These are phyloP conservation scores for Thermoascus crustaceus DNA, from an alignment of 2,329 filamentous ascomycete species.

Conservation along the genomic window DNA sequence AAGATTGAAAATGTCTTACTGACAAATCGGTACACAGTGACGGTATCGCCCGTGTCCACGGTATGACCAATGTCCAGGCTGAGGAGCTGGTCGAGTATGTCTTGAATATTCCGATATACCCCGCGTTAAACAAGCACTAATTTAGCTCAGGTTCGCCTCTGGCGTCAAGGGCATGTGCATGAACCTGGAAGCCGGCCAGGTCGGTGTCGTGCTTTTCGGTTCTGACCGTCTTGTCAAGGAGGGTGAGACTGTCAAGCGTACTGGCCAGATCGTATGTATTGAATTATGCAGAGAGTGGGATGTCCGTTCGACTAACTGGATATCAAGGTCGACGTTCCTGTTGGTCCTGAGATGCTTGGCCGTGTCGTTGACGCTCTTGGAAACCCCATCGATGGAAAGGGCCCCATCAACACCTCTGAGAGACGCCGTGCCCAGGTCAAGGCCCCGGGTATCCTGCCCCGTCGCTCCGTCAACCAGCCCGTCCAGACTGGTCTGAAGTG, in stretches of 20 bases:
- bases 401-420: slow-evolving; percentile 84
- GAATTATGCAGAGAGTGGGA: neutral
- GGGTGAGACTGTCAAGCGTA: slow-evolving; percentile 99
- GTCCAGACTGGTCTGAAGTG: slow-evolving; percentile 99
- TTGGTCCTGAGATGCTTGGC: slow-evolving; percentile 85
- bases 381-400: slow-evolving; percentile 99
- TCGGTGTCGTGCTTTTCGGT: slow-evolving; percentile 99
- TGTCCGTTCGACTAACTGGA: slow-evolving; percentile 10
- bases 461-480: slow-evolving; percentile 93
- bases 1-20: slow-evolving; percentile 1
- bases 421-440: slow-evolving; percentile 96
- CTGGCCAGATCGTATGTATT: slow-evolving; percentile 86
- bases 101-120: slow-evolving; percentile 12
- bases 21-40: slow-evolving; percentile 56
- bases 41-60: slow-evolving; percentile 99
- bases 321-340: slow-evolving; percentile 82
- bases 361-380: slow-evolving; percentile 98
- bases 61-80: slow-evolving; percentile 99
- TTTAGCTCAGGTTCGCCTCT: slow-evolving; percentile 73
- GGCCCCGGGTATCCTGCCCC: slow-evolving; percentile 96
- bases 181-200: slow-evolving; percentile 99
- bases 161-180: slow-evolving; percentile 99
- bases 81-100: slow-evolving; percentile 99
- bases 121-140: slow-evolving; percentile 17
- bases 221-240: slow-evolving; percentile 99